Conservation (phyloP, 495 filamentous ascomycete genomes). For the Cercophora scortea region DNA sequence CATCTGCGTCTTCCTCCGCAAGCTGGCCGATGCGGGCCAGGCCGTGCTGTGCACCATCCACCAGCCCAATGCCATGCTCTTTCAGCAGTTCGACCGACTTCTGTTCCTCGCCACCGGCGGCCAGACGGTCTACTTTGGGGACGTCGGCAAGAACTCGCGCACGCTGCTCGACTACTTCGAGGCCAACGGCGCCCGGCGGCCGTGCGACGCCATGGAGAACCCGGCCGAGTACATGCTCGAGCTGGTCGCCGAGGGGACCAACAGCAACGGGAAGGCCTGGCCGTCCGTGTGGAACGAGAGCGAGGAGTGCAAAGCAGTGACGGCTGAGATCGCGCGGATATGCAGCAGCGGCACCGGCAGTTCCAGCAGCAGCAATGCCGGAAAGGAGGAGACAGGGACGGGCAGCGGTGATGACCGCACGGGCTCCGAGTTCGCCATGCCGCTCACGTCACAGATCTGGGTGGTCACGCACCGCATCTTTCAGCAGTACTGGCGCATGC, state of each 20-base stretch:
- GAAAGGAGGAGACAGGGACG: too few species aligned
- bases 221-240: slow-evolving; percentile 87
- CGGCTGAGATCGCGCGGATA: slow-evolving; percentile 50
- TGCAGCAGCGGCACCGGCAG: neutral
- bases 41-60: slow-evolving; percentile 70
- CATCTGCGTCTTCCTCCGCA: slow-evolving; percentile 78
- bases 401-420: neutral
- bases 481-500: slow-evolving; percentile 71
- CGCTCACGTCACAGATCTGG: slow-evolving; percentile 31
- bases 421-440: slow-evolving; percentile 22
- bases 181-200: slow-evolving; percentile 57
- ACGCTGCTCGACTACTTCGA: slow-evolving; percentile 41
- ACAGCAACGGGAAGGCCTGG: slow-evolving; percentile 62
- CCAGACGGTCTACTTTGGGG: slow-evolving; percentile 60
- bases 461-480: slow-evolving; percentile 52
- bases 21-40: slow-evolving; percentile 67
- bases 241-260: slow-evolving; percentile 58
- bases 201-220: slow-evolving; percentile 58
- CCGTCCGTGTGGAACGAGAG: slow-evolving; percentile 64
- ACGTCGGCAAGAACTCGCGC: slow-evolving; percentile 37
- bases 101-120: slow-evolving; percentile 61
- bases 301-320: slow-evolving; percentile 50
- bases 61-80: slow-evolving; percentile 65
- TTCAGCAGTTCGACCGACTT: slow-evolving; percentile 66
- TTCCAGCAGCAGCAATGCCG: neutral